Conservation (phyloP, 1,284 basidiomycete genomes). For the Chiua sp. region DNA sequence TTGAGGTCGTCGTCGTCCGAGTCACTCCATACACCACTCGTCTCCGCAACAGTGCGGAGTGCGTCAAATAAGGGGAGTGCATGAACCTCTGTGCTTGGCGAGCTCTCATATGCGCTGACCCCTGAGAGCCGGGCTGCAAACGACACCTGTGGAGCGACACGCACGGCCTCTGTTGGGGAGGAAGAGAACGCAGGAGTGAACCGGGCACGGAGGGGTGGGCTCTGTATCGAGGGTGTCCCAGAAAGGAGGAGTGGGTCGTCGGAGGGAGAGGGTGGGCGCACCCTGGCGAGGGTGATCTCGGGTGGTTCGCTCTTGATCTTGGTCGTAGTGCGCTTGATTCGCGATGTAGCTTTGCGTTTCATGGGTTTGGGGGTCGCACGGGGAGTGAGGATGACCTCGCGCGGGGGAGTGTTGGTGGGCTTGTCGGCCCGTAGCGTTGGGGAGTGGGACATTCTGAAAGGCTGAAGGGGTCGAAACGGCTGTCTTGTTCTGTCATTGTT, state of each 20-base stretch:
- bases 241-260: constrained; percentile 74
- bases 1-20: constrained; percentile 40
- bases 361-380: constrained; percentile 40
- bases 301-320: constrained; percentile 66
- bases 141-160: constrained; percentile 9
- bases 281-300: constrained; percentile 60
- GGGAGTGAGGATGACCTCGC: constrained; percentile 51
- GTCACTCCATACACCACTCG: constrained; percentile 38
- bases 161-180: constrained; percentile 18
- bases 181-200: constrained; percentile 34
- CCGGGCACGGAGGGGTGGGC: constrained; percentile 26
- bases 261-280: constrained; percentile 71
- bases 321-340: constrained; percentile 26
- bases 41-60: constrained; percentile 17
- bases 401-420: constrained; percentile 63
- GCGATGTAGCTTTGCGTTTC: constrained; percentile 40
- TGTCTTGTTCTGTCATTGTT: constrained; percentile 10
- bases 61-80: constrained; percentile 40
- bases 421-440: constrained; percentile 30
- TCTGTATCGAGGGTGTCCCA: constrained; percentile 33
- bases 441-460: constrained; percentile 6
- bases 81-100: constrained; percentile 3
- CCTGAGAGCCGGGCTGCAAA: constrained; percentile 28
- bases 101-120: not conserved
- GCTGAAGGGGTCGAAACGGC: constrained; percentile 30